These are phyloP conservation scores for Chlamydomonas incerta DNA, from an alignment of 139 green algal genomes.

Conservation along the genomic window DNA sequence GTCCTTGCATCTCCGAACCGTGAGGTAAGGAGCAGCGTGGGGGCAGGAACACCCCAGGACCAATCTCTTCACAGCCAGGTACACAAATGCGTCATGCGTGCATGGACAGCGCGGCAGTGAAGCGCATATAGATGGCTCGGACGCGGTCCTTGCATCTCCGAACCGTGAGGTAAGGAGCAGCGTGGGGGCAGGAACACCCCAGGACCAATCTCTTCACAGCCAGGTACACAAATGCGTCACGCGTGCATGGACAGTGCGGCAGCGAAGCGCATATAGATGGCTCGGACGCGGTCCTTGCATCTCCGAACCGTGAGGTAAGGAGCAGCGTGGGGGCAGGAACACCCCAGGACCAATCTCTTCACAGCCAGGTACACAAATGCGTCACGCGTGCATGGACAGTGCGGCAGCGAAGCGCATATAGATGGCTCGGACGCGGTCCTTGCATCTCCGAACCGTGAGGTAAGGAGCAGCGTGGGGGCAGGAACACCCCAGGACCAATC, in stretches of 20 bases:
- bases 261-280: neutral
- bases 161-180: neutral
- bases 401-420: neutral
- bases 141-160: neutral
- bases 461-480: neutral
- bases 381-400: neutral
- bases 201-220: constrained; percentile 10
- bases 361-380: no score
- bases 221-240: no score
- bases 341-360: no score
- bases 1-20: neutral
- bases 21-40: neutral
- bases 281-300: no score
- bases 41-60: constrained; percentile 14
- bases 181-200: constrained; percentile 18
- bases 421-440: constrained; percentile 4
- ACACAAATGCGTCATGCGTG: neutral
- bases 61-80: constrained; percentile 21
- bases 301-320: no score
- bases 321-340: no score
- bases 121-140: neutral
- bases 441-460: neutral
- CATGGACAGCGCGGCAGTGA: neutral
- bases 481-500: neutral
- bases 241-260: neutral